Conservation (phyloP, 2,329 filamentous ascomycete genomes). For the Beauveria rudraprayagi region DNA sequence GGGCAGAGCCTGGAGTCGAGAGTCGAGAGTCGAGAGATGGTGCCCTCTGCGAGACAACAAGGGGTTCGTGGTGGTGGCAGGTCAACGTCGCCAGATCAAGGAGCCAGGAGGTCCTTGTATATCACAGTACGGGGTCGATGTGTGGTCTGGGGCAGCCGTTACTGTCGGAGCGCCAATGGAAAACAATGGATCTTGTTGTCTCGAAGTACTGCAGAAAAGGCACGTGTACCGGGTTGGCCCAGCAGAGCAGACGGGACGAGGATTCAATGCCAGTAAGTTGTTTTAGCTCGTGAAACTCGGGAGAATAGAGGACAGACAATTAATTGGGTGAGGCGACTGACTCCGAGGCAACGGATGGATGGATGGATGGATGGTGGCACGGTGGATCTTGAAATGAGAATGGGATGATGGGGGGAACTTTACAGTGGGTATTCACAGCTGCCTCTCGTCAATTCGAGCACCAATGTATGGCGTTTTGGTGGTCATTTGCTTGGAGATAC, state of each 20-base stretch:
- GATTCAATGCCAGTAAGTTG: background rate
- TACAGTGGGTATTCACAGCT: too few species aligned
- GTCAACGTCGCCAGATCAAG: constrained; percentile 2
- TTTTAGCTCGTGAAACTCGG: background rate
- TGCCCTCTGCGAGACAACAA: background rate
- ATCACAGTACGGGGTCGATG: background rate
- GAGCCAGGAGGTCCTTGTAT: constrained; percentile 7
- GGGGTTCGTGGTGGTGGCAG: background rate
- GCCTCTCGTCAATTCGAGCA: too few species aligned
- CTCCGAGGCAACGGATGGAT: constrained; percentile 7
- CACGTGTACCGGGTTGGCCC: background rate
- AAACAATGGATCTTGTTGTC: background rate
- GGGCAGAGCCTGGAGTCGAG: background rate
- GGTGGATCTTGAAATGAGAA: constrained; percentile 10
- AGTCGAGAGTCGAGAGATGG: background rate
- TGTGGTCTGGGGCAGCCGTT: too few species aligned
- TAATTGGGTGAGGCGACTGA: background rate
- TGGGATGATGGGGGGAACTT: background rate
- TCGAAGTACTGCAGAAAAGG: too few species aligned
- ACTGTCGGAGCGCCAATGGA: background rate
- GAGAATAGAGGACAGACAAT: background rate
- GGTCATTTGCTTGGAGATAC: too few species aligned
- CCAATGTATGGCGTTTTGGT: too few species aligned
- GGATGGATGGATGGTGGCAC: background rate
- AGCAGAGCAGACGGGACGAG: constrained; percentile 1